Evolutionary conservation across 495 filamentous ascomycete genomes (phyloP).

Genomic region (Neurospora cerealis): DNA sequence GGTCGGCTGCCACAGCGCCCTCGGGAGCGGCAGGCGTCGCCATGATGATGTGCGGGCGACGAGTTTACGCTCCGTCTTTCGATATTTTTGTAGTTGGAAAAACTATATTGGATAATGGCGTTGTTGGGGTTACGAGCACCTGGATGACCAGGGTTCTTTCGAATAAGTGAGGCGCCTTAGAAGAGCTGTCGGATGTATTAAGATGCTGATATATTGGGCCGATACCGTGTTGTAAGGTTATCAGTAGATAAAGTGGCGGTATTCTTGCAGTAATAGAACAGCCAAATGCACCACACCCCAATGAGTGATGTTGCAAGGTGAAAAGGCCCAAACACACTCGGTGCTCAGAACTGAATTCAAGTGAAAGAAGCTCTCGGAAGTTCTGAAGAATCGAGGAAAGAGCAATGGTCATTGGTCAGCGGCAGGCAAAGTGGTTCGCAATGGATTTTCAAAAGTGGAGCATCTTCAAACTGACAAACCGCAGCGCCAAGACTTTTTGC

Average conservation of each 20-base stretch:
- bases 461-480: not conserved
- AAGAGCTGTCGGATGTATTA: not conserved
- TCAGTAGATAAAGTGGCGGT: not conserved
- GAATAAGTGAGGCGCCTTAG: not conserved
- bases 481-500: not conserved
- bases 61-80: not conserved
- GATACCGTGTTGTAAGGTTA: not conserved
- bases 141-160: not conserved
- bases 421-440: not conserved
- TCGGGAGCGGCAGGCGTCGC: not conserved
- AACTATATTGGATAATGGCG: not conserved
- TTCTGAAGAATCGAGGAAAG: not conserved
- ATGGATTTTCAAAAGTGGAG: not conserved
- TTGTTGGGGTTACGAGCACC: not conserved
- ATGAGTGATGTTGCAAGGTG: not conserved
- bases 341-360: not conserved
- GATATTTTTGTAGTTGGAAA: not conserved
- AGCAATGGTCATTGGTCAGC: not conserved
- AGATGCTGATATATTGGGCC: not conserved
- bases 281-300: not conserved
- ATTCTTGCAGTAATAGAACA: not conserved
- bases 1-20: not conserved
- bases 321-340: not conserved
- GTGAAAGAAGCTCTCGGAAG: not conserved
- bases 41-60: not conserved